Evolutionary conservation across 352 stramenopile genomes (phyloP).

Genomic region (Pythium pyrilobum): DNA sequence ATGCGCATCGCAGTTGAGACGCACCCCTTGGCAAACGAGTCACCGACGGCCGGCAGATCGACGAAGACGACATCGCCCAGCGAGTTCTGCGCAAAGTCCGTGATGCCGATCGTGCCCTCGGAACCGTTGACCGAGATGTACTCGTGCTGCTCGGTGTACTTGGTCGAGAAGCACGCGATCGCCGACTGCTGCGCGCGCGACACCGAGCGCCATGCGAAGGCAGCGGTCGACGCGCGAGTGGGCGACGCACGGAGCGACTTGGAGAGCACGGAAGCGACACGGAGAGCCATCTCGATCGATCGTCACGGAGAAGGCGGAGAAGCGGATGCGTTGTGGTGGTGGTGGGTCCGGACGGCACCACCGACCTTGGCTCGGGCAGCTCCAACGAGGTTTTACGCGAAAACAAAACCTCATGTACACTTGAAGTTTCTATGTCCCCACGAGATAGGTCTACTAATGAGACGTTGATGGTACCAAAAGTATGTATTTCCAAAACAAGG

Average conservation of each 20-base stretch:
- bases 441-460: neutral
- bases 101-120: conserved; percentile 94
- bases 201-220: conserved; percentile 26
- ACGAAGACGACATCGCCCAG: conserved; percentile 98
- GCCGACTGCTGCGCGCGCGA: conserved; percentile 27
- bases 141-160: conserved; percentile 85
- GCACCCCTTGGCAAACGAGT: conserved; percentile 92
- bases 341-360: conserved; percentile 2
- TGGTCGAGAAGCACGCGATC: conserved; percentile 70
- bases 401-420: conserved; percentile 14
- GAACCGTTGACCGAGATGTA: conserved; percentile 79
- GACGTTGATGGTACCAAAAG: neutral
- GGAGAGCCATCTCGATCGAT: conserved; percentile 42
- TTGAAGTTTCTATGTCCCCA: conserved; percentile 21
- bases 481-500: conserved; percentile 9
- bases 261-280: conserved; percentile 44
- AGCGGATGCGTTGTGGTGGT: conserved; percentile 9
- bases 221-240: conserved; percentile 1
- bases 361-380: neutral
- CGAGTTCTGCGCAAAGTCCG: conserved; percentile 95
- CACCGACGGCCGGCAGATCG: conserved; percentile 92
- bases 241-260: conserved; percentile 40
- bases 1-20: too few species aligned
- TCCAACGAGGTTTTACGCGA: conserved; percentile 1
- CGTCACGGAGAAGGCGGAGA: neutral